Evolutionary conservation across 2,329 filamentous ascomycete species (phyloP).

Genomic region (Thelonectria rubi): DNA sequence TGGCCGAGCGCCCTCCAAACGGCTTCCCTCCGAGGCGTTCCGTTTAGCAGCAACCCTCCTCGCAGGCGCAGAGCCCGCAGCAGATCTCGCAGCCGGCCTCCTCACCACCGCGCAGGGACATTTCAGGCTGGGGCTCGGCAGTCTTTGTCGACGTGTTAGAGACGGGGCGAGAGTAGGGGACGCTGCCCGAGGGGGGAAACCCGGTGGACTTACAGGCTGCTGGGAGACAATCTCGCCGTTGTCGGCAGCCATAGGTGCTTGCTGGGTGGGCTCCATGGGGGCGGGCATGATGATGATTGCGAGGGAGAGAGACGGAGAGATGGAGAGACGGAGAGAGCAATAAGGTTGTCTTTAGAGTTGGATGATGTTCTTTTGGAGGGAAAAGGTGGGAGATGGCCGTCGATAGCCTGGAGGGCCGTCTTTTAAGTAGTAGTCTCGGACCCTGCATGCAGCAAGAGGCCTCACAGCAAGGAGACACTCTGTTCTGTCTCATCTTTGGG

Average conservation of each 20-base stretch:
- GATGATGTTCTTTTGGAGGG: constrained; percentile 20
- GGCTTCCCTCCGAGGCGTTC: not conserved
- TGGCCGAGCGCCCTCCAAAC: not conserved
- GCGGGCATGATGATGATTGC: constrained; percentile 50
- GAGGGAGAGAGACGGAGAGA: constrained; percentile 12
- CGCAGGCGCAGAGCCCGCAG: constrained; percentile 56
- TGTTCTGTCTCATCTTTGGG: constrained; percentile 9
- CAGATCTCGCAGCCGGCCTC: constrained; percentile 57
- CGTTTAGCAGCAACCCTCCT: constrained; percentile 54
- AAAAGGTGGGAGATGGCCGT: constrained; percentile 21
- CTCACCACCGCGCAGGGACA: constrained; percentile 55
- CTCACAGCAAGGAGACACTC: not conserved
- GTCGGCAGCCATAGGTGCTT: constrained; percentile 54
- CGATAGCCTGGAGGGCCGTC: constrained; percentile 22
- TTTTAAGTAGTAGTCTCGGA: constrained; percentile 31
- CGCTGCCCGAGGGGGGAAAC: not conserved
- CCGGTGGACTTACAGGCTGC: constrained; percentile 55
- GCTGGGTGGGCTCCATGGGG: constrained; percentile 53
- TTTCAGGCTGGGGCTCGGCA: constrained; percentile 53
- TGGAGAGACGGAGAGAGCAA: constrained; percentile 9
- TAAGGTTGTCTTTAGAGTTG: constrained; percentile 27
- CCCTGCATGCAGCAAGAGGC: constrained; percentile 16
- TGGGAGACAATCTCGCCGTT: constrained; percentile 50
- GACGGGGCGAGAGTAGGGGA: not conserved
- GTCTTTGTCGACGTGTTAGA: constrained; percentile 38